These are phyloP conservation scores for Nicotiana paniculata DNA, from an alignment of 257 asterid genomes.

Conservation along the genomic window DNA sequence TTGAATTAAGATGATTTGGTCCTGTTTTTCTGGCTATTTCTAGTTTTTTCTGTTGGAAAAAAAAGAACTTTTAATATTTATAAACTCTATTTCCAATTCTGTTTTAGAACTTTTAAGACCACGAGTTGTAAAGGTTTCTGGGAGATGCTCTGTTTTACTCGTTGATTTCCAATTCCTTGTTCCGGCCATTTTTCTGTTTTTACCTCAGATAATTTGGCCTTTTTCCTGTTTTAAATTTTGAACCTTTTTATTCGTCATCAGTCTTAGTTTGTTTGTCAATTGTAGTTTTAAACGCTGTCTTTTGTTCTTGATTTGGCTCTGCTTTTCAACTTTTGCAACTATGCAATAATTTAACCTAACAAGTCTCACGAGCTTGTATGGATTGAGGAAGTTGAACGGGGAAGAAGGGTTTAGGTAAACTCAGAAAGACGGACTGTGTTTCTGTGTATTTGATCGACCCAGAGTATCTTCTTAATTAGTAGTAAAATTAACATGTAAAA, in stretches of 20 bases:
- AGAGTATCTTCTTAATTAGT: neutral
- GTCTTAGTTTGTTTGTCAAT: neutral
- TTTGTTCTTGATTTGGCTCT: neutral
- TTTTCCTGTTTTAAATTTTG: neutral
- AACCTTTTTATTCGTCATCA: neutral
- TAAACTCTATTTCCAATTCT: too few relatives aligned
- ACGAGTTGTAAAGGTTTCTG: neutral
- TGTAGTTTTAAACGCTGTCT: neutral
- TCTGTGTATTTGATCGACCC: neutral
- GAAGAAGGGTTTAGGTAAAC: too few relatives aligned
- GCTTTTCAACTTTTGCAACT: neutral
- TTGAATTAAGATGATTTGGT: too few relatives aligned
- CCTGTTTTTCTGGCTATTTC: too few relatives aligned
- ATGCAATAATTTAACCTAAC: neutral
- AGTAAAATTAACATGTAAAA: neutral
- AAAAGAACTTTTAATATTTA: too few relatives aligned
- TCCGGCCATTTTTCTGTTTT: neutral
- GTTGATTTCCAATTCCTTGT: neutral
- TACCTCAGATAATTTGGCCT: neutral
- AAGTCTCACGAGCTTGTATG: neutral
- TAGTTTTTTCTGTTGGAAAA: too few relatives aligned
- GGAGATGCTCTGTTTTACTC: neutral
- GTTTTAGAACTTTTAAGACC: too few relatives aligned
- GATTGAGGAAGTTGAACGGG: too few relatives aligned
- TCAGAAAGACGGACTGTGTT: too few relatives aligned